A percentile compares a stretch with the other conserved stretches of the same genome.
Conservation (phyloP, 768 basidiomycete genomes). For the Lactarius trivialis region DNA sequence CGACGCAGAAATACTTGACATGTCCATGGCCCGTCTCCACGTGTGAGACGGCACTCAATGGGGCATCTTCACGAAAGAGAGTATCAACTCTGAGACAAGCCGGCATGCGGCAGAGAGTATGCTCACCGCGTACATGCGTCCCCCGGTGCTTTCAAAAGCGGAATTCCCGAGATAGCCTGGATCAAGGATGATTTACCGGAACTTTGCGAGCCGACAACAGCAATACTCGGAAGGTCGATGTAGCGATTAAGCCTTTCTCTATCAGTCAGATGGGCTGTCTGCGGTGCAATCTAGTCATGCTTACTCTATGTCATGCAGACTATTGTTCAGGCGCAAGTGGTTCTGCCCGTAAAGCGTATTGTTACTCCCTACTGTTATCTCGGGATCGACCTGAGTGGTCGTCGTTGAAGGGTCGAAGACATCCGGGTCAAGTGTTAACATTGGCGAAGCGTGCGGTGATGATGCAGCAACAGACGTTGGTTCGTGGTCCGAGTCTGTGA, state of each 20-base stretch:
- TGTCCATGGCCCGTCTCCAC: background rate
- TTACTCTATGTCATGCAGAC: conserved; percentile 12
- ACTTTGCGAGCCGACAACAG: conserved; percentile 29
- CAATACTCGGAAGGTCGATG: conserved; percentile 28
- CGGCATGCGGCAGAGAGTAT: background rate
- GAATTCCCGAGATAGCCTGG: conserved; percentile 28
- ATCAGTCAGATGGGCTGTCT: background rate
- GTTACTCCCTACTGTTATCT: background rate
- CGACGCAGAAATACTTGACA: conserved; percentile 15
- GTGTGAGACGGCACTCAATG: conserved; percentile 17
- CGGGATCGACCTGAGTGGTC: conserved; percentile 5
- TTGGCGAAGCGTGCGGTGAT: background rate
- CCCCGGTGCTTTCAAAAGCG: conserved; percentile 25
- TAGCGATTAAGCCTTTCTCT: conserved; percentile 19
- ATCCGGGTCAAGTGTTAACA: background rate
- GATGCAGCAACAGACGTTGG: background rate
- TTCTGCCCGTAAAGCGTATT: background rate
- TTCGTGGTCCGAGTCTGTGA: background rate
- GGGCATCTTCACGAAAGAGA: conserved; percentile 9
- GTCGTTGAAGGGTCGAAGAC: background rate
- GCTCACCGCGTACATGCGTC: conserved; percentile 28
- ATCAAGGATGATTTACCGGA: conserved; percentile 32
- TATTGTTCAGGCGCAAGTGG: conserved; percentile 1
- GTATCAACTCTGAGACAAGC: background rate
- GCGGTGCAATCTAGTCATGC: background rate